These are phyloP conservation scores for Shiraia sp. DNA, from an alignment of 2,329 filamentous ascomycete species.

Conservation along the genomic window DNA sequence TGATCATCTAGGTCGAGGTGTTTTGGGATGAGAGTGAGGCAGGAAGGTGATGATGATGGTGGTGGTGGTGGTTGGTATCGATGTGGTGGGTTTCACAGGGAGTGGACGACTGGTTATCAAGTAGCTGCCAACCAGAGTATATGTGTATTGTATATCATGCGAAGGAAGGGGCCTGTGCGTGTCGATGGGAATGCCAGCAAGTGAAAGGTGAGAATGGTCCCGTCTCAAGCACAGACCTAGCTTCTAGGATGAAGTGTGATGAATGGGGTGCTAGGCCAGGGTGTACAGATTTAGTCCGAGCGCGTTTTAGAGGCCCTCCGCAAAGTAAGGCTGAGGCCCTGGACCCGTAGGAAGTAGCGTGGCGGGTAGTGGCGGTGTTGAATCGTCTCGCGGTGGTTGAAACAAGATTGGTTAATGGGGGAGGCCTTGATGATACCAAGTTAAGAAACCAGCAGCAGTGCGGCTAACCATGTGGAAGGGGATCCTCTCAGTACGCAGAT, in stretches of 20 bases:
- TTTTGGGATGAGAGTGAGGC: not conserved
- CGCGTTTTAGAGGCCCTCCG: slow-evolving; percentile 34
- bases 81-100: slow-evolving; percentile 11
- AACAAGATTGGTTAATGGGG: slow-evolving; percentile 32
- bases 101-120: slow-evolving; percentile 13
- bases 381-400: slow-evolving; percentile 38
- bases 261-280: slow-evolving; percentile 37
- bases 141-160: slow-evolving; percentile 34
- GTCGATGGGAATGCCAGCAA: slow-evolving; percentile 25
- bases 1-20: slow-evolving; percentile 23
- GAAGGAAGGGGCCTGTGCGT: slow-evolving; percentile 35
- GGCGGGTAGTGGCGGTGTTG: slow-evolving; percentile 43
- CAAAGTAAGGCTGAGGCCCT: slow-evolving; percentile 43
- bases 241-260: slow-evolving; percentile 28
- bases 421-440: slow-evolving; percentile 33
- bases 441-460: slow-evolving; percentile 24
- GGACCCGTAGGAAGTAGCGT: slow-evolving; percentile 32
- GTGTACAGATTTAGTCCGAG: slow-evolving; percentile 37
- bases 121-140: slow-evolving; percentile 24
- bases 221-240: slow-evolving; percentile 37
- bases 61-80: slow-evolving; percentile 3
- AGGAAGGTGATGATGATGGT: slow-evolving; percentile 6
- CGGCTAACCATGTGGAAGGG: slow-evolving; percentile 14
- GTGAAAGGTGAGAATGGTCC: slow-evolving; percentile 31
- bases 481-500: slow-evolving; percentile 19